phyloP scores from a whole-genome alignment of 108 stramenopile genomes.

The Schizochytrium sp. region DNA sequence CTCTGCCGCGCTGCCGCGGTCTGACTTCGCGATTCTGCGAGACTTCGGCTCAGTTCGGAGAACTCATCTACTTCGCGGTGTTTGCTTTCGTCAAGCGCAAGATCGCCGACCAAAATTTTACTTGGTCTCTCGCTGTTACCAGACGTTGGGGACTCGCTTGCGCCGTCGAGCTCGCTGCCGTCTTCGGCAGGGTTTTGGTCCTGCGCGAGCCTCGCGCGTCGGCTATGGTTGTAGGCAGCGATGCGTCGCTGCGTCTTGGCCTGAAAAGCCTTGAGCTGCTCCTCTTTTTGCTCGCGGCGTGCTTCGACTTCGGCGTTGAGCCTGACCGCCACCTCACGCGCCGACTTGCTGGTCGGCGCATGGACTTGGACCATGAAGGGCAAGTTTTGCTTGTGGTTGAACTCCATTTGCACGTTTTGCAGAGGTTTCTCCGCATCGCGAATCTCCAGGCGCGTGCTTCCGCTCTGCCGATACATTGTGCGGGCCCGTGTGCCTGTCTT shows the following conservation, averaged over 20 bases:
- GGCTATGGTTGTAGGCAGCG: not conserved
- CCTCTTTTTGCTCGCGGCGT: not conserved
- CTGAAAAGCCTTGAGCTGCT: not conserved
- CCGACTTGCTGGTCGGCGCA: not conserved
- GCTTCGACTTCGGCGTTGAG: not conserved
- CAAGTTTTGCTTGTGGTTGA: not conserved
- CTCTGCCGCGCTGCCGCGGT: not conserved
- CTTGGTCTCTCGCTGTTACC: too few species aligned
- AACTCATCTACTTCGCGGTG: not conserved
- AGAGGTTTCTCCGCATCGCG: not conserved
- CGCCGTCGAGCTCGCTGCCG: too few species aligned
- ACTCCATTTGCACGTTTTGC: not conserved
- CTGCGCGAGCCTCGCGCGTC: too few species aligned
- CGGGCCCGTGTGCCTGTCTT: not conserved
- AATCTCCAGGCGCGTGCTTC: not conserved
- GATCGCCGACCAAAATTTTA: not conserved
- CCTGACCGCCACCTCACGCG: not conserved
- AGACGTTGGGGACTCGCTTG: too few species aligned
- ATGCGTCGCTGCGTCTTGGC: not conserved
- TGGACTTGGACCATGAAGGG: constrained; percentile 8
- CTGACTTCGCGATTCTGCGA: not conserved
- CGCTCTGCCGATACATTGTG: not conserved
- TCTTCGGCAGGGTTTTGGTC: too few species aligned
- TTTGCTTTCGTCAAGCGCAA: not conserved
- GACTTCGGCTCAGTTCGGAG: not conserved